Evolutionary conservation across 495 filamentous ascomycete species (phyloP).

Genomic region (Durotheca rogersii): DNA sequence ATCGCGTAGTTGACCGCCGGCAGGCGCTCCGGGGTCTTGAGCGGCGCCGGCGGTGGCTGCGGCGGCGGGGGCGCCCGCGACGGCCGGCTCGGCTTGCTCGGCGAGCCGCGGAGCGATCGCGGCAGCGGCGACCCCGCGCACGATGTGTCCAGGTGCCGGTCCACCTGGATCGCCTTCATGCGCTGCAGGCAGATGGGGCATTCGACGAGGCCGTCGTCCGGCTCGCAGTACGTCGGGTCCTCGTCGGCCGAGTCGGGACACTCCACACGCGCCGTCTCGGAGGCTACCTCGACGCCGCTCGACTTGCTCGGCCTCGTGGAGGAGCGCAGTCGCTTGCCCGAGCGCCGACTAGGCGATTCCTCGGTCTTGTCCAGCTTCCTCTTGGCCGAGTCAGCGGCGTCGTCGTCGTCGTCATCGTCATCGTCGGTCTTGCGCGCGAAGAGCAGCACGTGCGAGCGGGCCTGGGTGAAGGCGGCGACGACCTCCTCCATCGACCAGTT

Average conservation of each 20-base stretch:
- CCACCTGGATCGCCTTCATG: slow-evolving; percentile 77
- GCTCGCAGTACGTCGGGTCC: slow-evolving; percentile 36
- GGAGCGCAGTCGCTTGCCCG: slow-evolving; percentile 49
- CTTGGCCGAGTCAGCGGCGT: slow-evolving; percentile 38
- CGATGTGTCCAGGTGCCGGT: slow-evolving; percentile 72
- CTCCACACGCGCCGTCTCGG: slow-evolving; percentile 40
- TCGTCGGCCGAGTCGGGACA: slow-evolving; percentile 29
- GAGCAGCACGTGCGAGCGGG: slow-evolving; percentile 61
- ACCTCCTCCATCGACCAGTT: slow-evolving; percentile 84
- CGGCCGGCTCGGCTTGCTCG: slow-evolving; percentile 9
- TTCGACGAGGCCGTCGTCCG: slow-evolving; percentile 71
- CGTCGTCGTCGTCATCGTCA: neutral
- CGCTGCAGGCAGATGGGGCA: slow-evolving; percentile 78
- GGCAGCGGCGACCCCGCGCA: slow-evolving; percentile 44
- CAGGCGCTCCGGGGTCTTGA: slow-evolving; percentile 53
- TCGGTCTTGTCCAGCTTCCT: slow-evolving; percentile 50
- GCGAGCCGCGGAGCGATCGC: slow-evolving; percentile 10
- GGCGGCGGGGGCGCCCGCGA: too few relatives aligned
- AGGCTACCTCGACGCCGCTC: slow-evolving; percentile 37
- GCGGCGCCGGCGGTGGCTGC: too few relatives aligned
- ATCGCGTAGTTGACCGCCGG: slow-evolving; percentile 79
- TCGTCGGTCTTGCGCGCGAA: slow-evolving; percentile 52
- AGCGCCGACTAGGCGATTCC: slow-evolving; percentile 21
- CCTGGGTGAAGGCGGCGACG: slow-evolving; percentile 72
- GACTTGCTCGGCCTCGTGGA: slow-evolving; percentile 46